Percentiles rank a stretch among this genome's conserved stretches.
Evolutionary conservation across 2,329 filamentous ascomycete species (phyloP).

Genomic region (Fusarium caatingaense): DNA sequence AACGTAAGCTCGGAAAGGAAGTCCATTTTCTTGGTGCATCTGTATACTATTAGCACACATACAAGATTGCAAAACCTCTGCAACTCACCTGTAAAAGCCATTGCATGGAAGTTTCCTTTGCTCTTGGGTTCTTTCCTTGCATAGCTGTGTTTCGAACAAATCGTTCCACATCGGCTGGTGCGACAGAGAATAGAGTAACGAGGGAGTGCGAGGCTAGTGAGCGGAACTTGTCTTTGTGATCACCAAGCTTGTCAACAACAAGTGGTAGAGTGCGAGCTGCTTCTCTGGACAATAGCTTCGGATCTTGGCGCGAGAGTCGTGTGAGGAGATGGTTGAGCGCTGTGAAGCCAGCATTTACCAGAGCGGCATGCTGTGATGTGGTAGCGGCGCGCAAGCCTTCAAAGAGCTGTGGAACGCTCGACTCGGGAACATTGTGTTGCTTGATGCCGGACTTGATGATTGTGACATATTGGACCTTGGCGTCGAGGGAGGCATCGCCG

Average conservation of each 20-base stretch:
- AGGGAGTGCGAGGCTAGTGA: conserved; percentile 79
- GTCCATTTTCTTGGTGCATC: conserved; percentile 83
- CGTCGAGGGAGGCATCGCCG: conserved; percentile 74
- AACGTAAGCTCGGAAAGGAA: conserved; percentile 87
- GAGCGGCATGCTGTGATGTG: conserved; percentile 77
- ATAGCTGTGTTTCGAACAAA: conserved; percentile 83
- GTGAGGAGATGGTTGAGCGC: conserved; percentile 89
- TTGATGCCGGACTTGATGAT: conserved; percentile 89
- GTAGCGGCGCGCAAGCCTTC: conserved; percentile 83
- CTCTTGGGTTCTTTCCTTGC: conserved; percentile 81
- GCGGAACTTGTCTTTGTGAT: conserved; percentile 87
- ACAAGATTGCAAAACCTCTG: not conserved
- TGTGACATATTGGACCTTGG: conserved; percentile 77
- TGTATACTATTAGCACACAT: conserved; percentile 50
- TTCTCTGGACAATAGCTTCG: conserved; percentile 77
- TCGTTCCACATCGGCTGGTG: conserved; percentile 80
- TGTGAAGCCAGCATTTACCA: conserved; percentile 86
- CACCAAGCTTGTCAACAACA: conserved; percentile 86
- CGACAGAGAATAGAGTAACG: conserved; percentile 78
- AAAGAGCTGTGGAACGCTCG: conserved; percentile 77
- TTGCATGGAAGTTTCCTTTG: conserved; percentile 85
- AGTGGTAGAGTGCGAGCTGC: conserved; percentile 77
- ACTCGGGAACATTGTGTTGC: conserved; percentile 87
- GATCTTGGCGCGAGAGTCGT: conserved; percentile 85
- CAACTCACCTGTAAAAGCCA: conserved; percentile 80